These are phyloP conservation scores for Cantharellus cinnabarinus DNA, from an alignment of 768 basidiomycete species.

Conservation along the genomic window DNA sequence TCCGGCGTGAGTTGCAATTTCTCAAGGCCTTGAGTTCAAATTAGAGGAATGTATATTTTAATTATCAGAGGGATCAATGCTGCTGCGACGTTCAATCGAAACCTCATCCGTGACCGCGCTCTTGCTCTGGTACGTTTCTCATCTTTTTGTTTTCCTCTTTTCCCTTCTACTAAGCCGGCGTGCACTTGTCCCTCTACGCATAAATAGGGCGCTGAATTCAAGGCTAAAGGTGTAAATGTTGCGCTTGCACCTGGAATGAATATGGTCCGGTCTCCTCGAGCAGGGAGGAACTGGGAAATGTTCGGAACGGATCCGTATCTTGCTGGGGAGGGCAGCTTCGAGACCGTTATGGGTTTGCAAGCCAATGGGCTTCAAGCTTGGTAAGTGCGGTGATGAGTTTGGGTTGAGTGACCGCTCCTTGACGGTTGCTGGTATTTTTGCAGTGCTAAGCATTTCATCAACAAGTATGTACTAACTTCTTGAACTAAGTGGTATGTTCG, in stretches of 20 bases:
- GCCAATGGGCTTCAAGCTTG: slow-evolving; percentile 12
- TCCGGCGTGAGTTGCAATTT: not conserved
- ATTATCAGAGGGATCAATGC: slow-evolving; percentile 7
- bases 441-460: slow-evolving; percentile 67
- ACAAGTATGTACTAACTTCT: slow-evolving; percentile 12
- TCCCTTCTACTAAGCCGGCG: not conserved
- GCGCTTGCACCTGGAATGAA: slow-evolving; percentile 25
- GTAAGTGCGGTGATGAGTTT: too few species aligned
- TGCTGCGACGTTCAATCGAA: slow-evolving; percentile 10
- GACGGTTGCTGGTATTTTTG: slow-evolving; percentile 40
- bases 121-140: slow-evolving; percentile 9
- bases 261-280: slow-evolving; percentile 15
- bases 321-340: slow-evolving; percentile 49
- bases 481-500: too few species aligned
- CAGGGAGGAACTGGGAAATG: slow-evolving; percentile 35
- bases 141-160: not conserved
- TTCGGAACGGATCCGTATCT: slow-evolving; percentile 50
- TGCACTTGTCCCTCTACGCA: not conserved
- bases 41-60: too few species aligned
- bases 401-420: too few species aligned
- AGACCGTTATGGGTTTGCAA: slow-evolving; percentile 73
- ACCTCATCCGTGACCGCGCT: slow-evolving; percentile 19
- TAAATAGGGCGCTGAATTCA: slow-evolving; percentile 11
- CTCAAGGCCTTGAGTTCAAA: too few species aligned
- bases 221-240: slow-evolving; percentile 12